Base-by-base conservation (phyloP, 345 rosid genomes). In the Arabidopsis arenosa region DNA sequence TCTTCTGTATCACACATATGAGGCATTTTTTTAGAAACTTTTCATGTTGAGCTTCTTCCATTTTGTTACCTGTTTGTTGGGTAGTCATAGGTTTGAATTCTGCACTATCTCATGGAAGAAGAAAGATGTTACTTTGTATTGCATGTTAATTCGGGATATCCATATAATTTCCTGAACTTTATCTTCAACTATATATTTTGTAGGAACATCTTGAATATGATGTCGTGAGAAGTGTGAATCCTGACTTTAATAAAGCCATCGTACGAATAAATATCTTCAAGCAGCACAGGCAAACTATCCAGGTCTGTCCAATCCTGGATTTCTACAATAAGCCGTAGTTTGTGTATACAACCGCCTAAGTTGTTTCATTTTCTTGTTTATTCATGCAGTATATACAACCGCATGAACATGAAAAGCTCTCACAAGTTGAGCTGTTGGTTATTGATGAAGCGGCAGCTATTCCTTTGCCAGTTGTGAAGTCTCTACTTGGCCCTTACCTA, bases 381-480 rank as follows among this genome's bases (percentile, higher is more conserved):
- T 39, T 49, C 15, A 60, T 84, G 84, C 89, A 93, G 98, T 95
- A 93, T 82, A 89, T 93, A 79, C 89, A 86, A 73, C 99, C 99
- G n/a, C 93, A 91, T 85, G 98, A 95, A 79, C 85, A 86, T 64
- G 92, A 87, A 86, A 95, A 93, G 80, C 98, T 95, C 73, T 88
- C 99, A 54, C 99, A 95, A 81, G 99, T 89, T 68, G 99, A 95
- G 83, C 83, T 95, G 73, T 82, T 95, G 79, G 88, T 95, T 75
- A 82, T 95, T 81, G 99, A 95, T 85, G 98, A 95, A 89, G 99
- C 99, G 66, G 99, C 99, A 77, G 98, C 99, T 63, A 93, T 93
- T 83, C 99, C 99, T 21, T 84, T 93, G 75, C 96, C 98, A 37
- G 82, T 95, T 83, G 96, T 95, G 75, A 95, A 90, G 83, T 86